These are phyloP conservation scores for Byssoonygena ceratinophila DNA, from an alignment of 2,329 filamentous ascomycete species.

Conservation along the genomic window DNA sequence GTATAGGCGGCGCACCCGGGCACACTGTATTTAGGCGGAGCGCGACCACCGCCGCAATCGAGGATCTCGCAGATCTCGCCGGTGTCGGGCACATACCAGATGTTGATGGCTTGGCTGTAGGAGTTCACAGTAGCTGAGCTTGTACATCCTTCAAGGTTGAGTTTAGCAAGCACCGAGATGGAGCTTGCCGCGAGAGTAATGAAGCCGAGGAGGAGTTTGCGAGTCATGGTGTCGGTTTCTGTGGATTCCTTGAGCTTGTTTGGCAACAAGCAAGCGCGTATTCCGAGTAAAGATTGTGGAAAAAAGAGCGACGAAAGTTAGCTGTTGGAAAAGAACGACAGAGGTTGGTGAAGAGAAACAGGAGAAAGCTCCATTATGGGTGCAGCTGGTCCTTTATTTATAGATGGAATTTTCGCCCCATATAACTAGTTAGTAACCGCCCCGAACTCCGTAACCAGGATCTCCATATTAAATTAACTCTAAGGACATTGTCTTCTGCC, in stretches of 20 bases:
- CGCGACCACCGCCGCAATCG: constrained; percentile 58
- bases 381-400: not conserved
- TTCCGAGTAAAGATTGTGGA: too few species aligned
- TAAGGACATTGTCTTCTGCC: too few species aligned
- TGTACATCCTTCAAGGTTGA: constrained; percentile 10
- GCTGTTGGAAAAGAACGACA: not conserved
- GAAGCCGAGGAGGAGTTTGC: constrained; percentile 2
- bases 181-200: constrained; percentile 1
- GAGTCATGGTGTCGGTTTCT: not conserved
- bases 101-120: not conserved
- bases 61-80: constrained; percentile 55
- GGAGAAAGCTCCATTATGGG: not conserved
- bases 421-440: too few species aligned
- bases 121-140: constrained; percentile 3
- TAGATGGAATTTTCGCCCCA: not conserved
- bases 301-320: constrained; percentile 6
- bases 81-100: constrained; percentile 51
- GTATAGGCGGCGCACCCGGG: constrained; percentile 41
- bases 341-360: not conserved
- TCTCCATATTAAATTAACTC: too few species aligned
- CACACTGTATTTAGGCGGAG: constrained; percentile 52
- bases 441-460: too few species aligned
- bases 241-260: not conserved
- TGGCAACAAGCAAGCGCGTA: not conserved
- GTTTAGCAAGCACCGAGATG: not conserved